A percentile compares a stretch with the other conserved stretches of the same genome.
These are phyloP conservation scores for Suillus lakei DNA, from an alignment of 768 basidiomycete species.

Conservation along the genomic window DNA sequence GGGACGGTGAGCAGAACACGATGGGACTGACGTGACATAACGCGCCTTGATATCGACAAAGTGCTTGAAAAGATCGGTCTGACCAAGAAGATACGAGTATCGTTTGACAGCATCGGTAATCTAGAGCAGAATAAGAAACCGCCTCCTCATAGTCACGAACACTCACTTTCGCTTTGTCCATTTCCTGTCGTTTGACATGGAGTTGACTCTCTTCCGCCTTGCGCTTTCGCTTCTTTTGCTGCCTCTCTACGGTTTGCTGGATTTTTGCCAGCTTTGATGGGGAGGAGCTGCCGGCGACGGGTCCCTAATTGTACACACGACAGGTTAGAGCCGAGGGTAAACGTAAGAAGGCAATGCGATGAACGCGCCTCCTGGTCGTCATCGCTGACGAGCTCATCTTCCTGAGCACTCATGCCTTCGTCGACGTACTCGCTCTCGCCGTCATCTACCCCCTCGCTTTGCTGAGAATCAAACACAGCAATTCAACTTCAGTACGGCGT, in stretches of 20 bases:
- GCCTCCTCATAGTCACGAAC: not conserved
- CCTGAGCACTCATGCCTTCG: slow-evolving; percentile 56
- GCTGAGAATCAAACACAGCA: slow-evolving; percentile 34
- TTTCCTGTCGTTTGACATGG: slow-evolving; percentile 72
- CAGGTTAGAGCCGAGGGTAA: slow-evolving; percentile 12
- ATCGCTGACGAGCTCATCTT: slow-evolving; percentile 68
- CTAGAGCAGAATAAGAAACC: slow-evolving; percentile 44
- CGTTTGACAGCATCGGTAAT: slow-evolving; percentile 93
- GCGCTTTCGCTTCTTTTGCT: slow-evolving; percentile 55
- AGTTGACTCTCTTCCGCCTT: slow-evolving; percentile 75
- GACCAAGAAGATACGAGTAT: slow-evolving; percentile 96
- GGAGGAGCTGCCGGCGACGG: slow-evolving; percentile 28
- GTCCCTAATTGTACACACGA: slow-evolving; percentile 17
- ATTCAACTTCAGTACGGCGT: slow-evolving; percentile 30
- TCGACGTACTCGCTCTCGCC: slow-evolving; percentile 72
- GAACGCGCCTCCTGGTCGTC: slow-evolving; percentile 41
- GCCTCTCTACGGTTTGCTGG: slow-evolving; percentile 43
- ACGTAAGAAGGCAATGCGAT: slow-evolving; percentile 10
- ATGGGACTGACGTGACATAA: not conserved
- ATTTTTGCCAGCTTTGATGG: slow-evolving; percentile 40
- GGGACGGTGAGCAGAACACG: slow-evolving; percentile 3
- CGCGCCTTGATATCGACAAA: slow-evolving; percentile 95
- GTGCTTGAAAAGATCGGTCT: slow-evolving; percentile 97
- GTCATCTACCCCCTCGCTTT: slow-evolving; percentile 73
- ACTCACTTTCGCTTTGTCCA: slow-evolving; percentile 86